Evolutionary conservation across 2,329 filamentous ascomycete genomes (phyloP), one percentile per base, ranked within the genome.

Genomic region (Emergomyces africanus): DNA sequence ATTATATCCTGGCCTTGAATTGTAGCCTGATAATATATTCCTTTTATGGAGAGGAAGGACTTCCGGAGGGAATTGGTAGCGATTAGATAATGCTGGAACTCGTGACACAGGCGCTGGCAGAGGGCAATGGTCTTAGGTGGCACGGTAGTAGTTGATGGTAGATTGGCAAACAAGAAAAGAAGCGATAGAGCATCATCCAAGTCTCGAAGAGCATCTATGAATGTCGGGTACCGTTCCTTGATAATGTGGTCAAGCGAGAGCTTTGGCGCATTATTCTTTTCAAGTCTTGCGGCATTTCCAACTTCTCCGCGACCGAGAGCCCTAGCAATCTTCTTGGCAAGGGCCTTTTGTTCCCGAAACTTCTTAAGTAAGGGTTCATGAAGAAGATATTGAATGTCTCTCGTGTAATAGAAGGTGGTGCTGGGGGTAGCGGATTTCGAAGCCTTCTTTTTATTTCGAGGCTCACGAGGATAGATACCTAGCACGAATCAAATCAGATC

Each of bases 31-130:
- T 97, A 99, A 79, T 99, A 99, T 69, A 99, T 97, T 62, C 94
- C 94, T 81, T 99, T 99, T 77, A 99, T 97, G 1, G 90, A 96
- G 64, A 99, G 78, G 78, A 99, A 99, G 0, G 91, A 96, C 78
- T 96, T 97, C 70, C 89, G 88, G 66, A 99, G 78, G 67, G 89
- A 90, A 75, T 95, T 85, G 48, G 92, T 95, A 53, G 86, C 83
- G 70, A 99, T 99, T 63, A 99, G 81, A 75, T 96, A 99, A 79
- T 97, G 94, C 77, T 97, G 88, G 74, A 99, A 99, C 77, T 99
- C 94, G 73, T 92, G 86, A 68, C 87, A 92, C 58, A 99, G 78
- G 59, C 90, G 86, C 78, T 97, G 91, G 79, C 94, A 99, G 64
- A 90, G 87, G 57, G 90, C 88, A 72, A 99, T 91, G 75, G 95